phyloP scores from a whole-genome alignment of 2,329 filamentous ascomycete genomes.

The Clathrospora elynae region DNA sequence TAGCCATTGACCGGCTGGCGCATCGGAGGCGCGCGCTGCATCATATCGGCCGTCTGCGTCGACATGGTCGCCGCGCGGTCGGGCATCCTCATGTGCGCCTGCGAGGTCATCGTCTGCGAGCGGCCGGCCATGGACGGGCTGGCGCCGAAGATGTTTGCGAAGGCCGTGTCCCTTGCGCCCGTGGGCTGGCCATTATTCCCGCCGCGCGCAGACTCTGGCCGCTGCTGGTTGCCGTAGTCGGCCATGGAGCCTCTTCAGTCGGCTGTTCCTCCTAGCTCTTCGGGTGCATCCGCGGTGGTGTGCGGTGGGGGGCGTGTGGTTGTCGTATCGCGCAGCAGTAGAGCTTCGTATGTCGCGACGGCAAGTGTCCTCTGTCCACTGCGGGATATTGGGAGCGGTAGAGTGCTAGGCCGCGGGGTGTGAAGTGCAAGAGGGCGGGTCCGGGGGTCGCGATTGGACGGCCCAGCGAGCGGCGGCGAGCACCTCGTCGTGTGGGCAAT shows the following conservation, averaged over 20 bases:
- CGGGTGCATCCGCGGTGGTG: conserved; percentile 33
- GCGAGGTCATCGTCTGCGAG: conserved; percentile 93
- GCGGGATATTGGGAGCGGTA: too few species aligned
- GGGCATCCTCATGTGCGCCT: conserved; percentile 64
- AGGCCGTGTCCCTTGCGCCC: conserved; percentile 86
- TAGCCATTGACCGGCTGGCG: conserved; percentile 55
- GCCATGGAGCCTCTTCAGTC: conserved; percentile 57
- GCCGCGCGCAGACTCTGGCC: conserved; percentile 62
- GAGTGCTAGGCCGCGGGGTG: conserved; percentile 8
- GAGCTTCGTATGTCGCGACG: too few species aligned
- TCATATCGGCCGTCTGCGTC: conserved; percentile 54
- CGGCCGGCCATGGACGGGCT: conserved; percentile 75
- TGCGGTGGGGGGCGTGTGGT: conserved; percentile 4
- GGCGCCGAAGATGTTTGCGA: conserved; percentile 93
- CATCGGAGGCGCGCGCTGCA: conserved; percentile 69
- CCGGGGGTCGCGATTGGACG: conserved; percentile 21
- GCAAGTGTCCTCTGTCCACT: too few species aligned
- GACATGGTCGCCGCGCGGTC: conserved; percentile 77
- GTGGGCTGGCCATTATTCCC: conserved; percentile 59
- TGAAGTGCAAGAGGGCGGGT: conserved; percentile 9
- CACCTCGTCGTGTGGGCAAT: conserved; percentile 13
- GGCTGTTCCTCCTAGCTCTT: conserved; percentile 16
- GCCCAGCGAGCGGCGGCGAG: conserved; percentile 32
- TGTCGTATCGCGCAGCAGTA: conserved; percentile 2
- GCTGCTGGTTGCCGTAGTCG: conserved; percentile 67